Evolutionary conservation across 768 basidiomycete species (phyloP), one percentile per base, ranked within the genome.

Genomic region (Hemileccinum rubropunctum): DNA sequence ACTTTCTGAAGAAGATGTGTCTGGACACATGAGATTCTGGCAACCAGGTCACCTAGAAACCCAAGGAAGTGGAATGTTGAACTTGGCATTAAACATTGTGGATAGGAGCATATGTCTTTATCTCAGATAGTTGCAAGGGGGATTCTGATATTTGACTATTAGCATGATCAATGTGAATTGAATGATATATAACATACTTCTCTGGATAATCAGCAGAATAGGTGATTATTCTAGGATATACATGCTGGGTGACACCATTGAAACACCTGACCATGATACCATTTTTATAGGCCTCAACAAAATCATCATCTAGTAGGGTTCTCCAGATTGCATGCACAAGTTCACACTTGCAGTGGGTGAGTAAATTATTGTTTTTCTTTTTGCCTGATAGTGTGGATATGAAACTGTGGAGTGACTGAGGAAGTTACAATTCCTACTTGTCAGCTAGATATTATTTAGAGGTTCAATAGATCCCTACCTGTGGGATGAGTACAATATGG

Each of bases 51-150:
- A 7, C 32, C 21, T 9, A 44, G 12, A n/a, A 44, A 44, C 13
- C 43, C 43, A 15, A 23, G 4, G 18, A 8, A 20, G 21, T 44
- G n/a, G 11, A 26, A 39, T 6, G 1, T 8, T 7, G 43, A 34
- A 1, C 15, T 44, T 11, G 43, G 43, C 2, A 23, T 7, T 8
- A 15, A 14, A 11, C 32, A 44, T 3, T 6, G 20, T 1, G 66
- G 66, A 47, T 69, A 71, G 13, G 54, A 63, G 33, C 61, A 66
- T 7, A 30, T 13, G 0, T 64, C 68, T 12, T 62, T 50, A 39
- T 68, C 54, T 0, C 56, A 55, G 3, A 70, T 53, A 2, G 53
- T 53, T 3, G 62, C 67, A 3, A 70, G 35, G 12, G 70, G 48
- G 0, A 63, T 57, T 48, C 64, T 64, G 33, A 10, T 12, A 12